These are phyloP conservation scores for Talaromyces sp. DNA, from an alignment of 2,329 filamentous ascomycete genomes.

Conservation along the genomic window DNA sequence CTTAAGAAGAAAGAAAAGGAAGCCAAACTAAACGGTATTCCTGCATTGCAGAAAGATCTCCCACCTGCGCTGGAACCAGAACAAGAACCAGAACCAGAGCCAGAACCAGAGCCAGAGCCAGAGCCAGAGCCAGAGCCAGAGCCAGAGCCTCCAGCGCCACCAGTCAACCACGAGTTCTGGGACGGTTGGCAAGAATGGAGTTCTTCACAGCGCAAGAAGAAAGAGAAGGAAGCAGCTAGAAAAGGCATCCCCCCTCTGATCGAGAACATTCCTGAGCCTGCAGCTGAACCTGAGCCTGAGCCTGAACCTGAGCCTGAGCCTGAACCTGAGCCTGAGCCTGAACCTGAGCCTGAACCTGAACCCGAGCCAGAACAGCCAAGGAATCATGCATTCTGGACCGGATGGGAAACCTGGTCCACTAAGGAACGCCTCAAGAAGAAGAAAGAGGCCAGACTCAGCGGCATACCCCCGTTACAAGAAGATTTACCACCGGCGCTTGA, in stretches of 20 bases:
- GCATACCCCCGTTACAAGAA: slow-evolving; percentile 27
- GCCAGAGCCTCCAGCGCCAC: not conserved
- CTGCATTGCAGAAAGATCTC: slow-evolving; percentile 24
- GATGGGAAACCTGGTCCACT: slow-evolving; percentile 19
- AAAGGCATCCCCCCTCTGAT: slow-evolving; percentile 7
- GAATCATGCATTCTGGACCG: slow-evolving; percentile 18
- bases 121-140: not conserved
- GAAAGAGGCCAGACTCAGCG: slow-evolving; percentile 35
- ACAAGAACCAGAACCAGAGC: too few species aligned
- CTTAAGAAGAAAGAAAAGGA: slow-evolving; percentile 41
- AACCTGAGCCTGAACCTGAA: slow-evolving; percentile 32
- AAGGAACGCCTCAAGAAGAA: slow-evolving; percentile 32
- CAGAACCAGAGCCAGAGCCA: not conserved
- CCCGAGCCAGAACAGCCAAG: slow-evolving; percentile 25
- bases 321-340: slow-evolving; percentile 30
- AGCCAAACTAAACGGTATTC: slow-evolving; percentile 18
- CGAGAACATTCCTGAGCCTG: not conserved
- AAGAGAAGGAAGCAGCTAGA: slow-evolving; percentile 11
- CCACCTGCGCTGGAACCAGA: too few species aligned
- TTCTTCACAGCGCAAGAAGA: not conserved
- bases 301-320: slow-evolving; percentile 24
- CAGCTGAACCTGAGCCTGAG: slow-evolving; percentile 23
- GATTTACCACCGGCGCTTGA: slow-evolving; percentile 23
- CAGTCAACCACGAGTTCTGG: slow-evolving; percentile 14
- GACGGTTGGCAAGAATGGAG: slow-evolving; percentile 7